Base-by-base conservation (phyloP, 805 yeast species). In the Ogataea degrootiae region DNA sequence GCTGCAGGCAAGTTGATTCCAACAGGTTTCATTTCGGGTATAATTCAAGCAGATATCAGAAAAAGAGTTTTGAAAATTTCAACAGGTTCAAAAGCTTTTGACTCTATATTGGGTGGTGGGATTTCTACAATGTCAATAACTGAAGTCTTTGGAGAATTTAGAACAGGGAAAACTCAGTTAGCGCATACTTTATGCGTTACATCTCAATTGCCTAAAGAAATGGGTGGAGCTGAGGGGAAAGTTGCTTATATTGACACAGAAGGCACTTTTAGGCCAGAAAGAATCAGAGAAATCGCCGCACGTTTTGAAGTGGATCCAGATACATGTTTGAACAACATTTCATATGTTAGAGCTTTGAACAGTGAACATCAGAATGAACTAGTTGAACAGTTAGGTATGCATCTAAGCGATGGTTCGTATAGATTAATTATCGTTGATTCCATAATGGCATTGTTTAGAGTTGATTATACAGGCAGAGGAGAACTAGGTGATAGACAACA, bases 161-260 rank as follows among this genome's bases (percentile, higher is more conserved):
- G 92, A 60, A 85, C 91, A 47, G 92, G 92, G 37, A 85, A 85
- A 59, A 84, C 91, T n/a, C 92, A 85, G 62, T 66, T 85, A 61
- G 83, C 91, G 21, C 92, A 85, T 61, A 85, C 92, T 0, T 69
- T 85, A 47, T 85, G 91, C 45, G 89, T 85, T 12, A 82, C 90
- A 1, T 74, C 89, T 37, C 92, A 85, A 60, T 64, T 85, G 48
- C 89, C 88, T 9, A 78, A 73, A 39, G 78, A 76, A 35, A 70
- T 81, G 76, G 91, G 91, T 4, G 92, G 92, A 4, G 90, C 83
- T 14, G 91, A 84, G 61, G 92, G 92, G 0, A 85, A 85, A 65
- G 87, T 85, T 26, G 83, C 87, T 9, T 85, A 80, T 57, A 82
- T 85, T 49, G 92, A 86, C 58, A 85, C 92, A 0, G 92, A 86